Conservation (phyloP, 1,139 yeast species). For the Geotrichum histeridarum region DNA sequence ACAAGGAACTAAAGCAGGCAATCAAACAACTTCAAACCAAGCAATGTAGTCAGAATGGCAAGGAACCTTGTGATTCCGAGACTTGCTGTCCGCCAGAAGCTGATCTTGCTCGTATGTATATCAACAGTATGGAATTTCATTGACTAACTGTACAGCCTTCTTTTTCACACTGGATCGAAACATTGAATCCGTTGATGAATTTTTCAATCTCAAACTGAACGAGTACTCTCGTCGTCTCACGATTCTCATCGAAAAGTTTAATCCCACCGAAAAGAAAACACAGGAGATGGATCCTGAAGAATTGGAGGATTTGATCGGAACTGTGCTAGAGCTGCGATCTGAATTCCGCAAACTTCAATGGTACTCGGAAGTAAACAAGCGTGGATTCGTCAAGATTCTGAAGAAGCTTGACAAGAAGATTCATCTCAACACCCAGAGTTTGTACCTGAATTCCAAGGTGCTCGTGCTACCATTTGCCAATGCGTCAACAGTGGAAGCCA, state of each 20-base stretch:
- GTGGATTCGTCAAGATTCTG: conserved; percentile 83
- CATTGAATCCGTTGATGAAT: conserved; percentile 73
- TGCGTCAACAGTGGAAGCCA: conserved; percentile 51
- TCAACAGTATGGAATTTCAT: conserved; percentile 28
- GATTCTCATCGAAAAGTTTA: conserved; percentile 36
- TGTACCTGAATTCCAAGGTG: conserved; percentile 65
- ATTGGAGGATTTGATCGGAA: conserved; percentile 69
- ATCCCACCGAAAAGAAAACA: conserved; percentile 5
- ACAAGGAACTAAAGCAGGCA: conserved; percentile 75
- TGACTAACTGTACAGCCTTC: conserved; percentile 42
- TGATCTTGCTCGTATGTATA: conserved; percentile 31
- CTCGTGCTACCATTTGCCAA: conserved; percentile 70
- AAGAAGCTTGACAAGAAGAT: conserved; percentile 87
- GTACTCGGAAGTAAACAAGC: conserved; percentile 89
- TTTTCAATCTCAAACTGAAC: conserved; percentile 63
- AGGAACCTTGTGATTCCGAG: background rate
- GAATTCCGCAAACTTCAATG: conserved; percentile 74
- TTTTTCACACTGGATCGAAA: conserved; percentile 77
- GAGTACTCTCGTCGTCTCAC: conserved; percentile 71
- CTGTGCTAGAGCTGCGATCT: conserved; percentile 71
- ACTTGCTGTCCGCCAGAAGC: conserved; percentile 19
- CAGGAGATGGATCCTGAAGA: conserved; percentile 53
- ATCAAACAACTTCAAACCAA: conserved; percentile 50
- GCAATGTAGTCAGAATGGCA: background rate
- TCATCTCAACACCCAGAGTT: conserved; percentile 61